Evolutionary conservation across 805 yeast genomes (phyloP).

Genomic region (Starmerella ratchasimensis): DNA sequence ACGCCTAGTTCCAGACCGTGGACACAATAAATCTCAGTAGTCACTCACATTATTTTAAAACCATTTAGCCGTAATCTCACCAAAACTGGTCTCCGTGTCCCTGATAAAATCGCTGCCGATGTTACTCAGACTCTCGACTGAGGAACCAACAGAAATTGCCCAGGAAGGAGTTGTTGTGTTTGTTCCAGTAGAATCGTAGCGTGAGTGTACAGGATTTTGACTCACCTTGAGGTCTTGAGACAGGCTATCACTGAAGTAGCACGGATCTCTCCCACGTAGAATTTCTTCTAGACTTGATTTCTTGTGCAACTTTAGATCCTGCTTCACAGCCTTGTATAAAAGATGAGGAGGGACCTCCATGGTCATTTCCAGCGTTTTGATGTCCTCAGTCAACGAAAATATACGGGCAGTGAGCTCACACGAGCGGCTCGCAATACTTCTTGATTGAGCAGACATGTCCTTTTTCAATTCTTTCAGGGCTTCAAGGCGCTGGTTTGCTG

Average conservation of each 20-base stretch:
- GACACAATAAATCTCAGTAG: no score
- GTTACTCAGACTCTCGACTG: background rate
- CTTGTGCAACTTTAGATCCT: no score
- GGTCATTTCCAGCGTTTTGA: slow-evolving; percentile 5
- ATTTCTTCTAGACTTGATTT: background rate
- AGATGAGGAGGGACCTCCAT: slow-evolving; percentile 9
- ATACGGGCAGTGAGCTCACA: slow-evolving; percentile 9
- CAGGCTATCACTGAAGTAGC: background rate
- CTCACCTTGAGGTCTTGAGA: background rate
- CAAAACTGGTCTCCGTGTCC: background rate
- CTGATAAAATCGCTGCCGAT: background rate
- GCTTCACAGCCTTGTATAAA: slow-evolving; percentile 4
- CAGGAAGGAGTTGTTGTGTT: background rate
- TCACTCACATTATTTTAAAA: background rate
- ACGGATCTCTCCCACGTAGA: background rate
- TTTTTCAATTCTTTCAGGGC: slow-evolving; percentile 2
- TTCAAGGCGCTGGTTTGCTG: slow-evolving; percentile 1
- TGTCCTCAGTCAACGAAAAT: slow-evolving; percentile 1
- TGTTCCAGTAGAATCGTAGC: background rate
- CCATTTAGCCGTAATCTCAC: background rate
- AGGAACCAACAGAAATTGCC: background rate
- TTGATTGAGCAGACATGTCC: slow-evolving; percentile 3
- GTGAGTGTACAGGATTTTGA: background rate
- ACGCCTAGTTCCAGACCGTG: no score
- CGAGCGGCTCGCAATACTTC: slow-evolving; percentile 9